Conservation (phyloP, 2,329 filamentous ascomycete species). For the Elsinoe perseae region DNA sequence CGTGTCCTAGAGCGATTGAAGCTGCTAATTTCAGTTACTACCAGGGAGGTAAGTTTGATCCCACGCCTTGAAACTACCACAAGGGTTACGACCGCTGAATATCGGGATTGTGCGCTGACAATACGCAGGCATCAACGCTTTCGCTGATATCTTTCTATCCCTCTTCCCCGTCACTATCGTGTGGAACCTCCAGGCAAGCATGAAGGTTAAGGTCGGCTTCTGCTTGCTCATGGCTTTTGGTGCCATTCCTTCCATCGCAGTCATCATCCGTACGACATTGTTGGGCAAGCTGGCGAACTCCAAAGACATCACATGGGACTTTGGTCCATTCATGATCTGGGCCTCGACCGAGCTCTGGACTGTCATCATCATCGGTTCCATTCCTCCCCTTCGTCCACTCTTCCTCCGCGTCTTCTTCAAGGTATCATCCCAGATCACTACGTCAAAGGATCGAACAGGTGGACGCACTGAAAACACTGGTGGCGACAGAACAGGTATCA, state of each 20-base stretch:
- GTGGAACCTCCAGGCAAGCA: not conserved
- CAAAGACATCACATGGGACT: conserved; percentile 10
- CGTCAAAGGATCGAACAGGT: not conserved
- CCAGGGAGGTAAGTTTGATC: conserved; percentile 4
- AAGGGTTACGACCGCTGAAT: too few species aligned
- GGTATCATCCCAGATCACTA: conserved; percentile 1
- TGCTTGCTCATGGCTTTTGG: conserved; percentile 8
- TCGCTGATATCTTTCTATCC: conserved; percentile 5
- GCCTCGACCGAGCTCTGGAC: conserved; percentile 8
- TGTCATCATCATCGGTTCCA: conserved; percentile 13
- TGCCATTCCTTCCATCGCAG: conserved; percentile 2
- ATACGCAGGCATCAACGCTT: not conserved
- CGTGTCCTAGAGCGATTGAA: not conserved
- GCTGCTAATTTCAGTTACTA: conserved; percentile 12
- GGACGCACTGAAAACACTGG: not conserved
- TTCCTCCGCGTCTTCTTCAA: conserved; percentile 12
- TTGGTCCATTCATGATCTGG: conserved; percentile 14
- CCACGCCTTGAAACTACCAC: too few species aligned
- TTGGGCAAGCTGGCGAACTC: not conserved
- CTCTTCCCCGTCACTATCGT: conserved; percentile 7
- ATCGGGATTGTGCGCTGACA: not conserved
- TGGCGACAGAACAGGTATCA: not conserved
- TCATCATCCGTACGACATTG: not conserved
- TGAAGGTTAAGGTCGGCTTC: conserved; percentile 3
- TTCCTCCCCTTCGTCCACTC: conserved; percentile 3